Percentiles rank a stretch among this genome's conserved stretches.
phyloP scores from a whole-genome alignment of 139 green algal species.

The Gonium pectorale region DNA sequence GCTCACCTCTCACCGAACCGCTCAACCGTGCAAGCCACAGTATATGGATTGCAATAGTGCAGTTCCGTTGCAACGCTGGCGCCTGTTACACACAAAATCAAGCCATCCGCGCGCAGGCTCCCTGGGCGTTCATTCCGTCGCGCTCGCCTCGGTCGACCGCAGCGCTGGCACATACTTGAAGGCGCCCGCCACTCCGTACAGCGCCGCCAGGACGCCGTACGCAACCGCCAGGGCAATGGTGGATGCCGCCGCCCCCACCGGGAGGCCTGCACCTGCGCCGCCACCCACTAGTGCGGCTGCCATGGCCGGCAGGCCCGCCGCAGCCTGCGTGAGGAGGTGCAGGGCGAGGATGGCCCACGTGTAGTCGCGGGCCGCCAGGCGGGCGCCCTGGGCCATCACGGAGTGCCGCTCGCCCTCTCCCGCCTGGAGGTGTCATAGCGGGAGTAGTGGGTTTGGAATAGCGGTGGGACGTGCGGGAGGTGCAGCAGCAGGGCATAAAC shows the following conservation, averaged over 20 bases:
- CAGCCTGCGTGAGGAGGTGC: slow-evolving; percentile 8
- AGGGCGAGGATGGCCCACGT: not conserved
- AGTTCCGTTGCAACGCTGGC: too few relatives aligned
- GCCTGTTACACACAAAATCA: not conserved
- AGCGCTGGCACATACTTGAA: not conserved
- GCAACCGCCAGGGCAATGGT: not conserved
- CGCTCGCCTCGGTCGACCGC: too few relatives aligned
- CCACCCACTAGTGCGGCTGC: not conserved
- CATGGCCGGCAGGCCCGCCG: too few relatives aligned
- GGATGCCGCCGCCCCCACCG: not conserved
- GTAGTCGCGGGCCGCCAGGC: slow-evolving; percentile 1
- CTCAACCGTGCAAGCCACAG: too few relatives aligned
- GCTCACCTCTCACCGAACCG: too few relatives aligned
- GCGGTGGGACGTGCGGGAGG: too few relatives aligned
- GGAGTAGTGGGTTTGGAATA: too few relatives aligned
- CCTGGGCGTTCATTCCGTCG: too few relatives aligned
- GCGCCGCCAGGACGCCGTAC: not conserved
- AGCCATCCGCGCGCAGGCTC: not conserved
- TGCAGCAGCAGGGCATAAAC: too few relatives aligned
- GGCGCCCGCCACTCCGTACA: not conserved
- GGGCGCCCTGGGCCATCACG: slow-evolving; percentile 18
- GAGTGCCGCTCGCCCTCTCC: slow-evolving; percentile 28
- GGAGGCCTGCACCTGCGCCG: too few relatives aligned
- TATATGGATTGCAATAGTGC: too few relatives aligned
- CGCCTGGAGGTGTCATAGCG: not conserved